These are phyloP conservation scores for Anthracocystis panici-leucophaei DNA, from an alignment of 1,284 basidiomycete species.

Conservation along the genomic window DNA sequence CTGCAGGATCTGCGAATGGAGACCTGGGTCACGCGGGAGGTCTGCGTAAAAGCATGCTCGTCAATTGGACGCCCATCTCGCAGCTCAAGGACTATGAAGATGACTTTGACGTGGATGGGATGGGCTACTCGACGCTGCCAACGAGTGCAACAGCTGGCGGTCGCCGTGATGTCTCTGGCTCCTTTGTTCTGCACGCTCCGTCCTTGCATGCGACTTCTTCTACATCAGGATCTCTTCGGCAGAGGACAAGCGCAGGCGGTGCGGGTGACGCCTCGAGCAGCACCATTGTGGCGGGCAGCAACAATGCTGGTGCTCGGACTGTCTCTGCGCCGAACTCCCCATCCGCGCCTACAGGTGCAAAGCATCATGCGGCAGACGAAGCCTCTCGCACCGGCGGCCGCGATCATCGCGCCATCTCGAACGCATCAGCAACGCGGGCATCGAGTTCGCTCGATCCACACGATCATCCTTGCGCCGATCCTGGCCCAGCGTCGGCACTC, in stretches of 20 bases:
- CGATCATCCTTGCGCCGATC: conserved; percentile 77
- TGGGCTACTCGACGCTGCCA: conserved; percentile 16
- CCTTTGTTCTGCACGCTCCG: conserved; percentile 19
- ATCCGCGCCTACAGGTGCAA: not conserved
- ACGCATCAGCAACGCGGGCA: conserved; percentile 5
- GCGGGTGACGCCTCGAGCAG: not conserved
- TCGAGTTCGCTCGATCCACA: conserved; percentile 75
- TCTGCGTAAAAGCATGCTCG: conserved; percentile 12
- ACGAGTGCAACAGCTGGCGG: conserved; percentile 2
- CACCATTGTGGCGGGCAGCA: not conserved
- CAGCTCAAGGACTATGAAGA: conserved; percentile 32
- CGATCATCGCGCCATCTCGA: conserved; percentile 13
- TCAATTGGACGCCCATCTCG: conserved; percentile 38
- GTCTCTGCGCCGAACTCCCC: conserved; percentile 27
- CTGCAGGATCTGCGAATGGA: conserved; percentile 1
- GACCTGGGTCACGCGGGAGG: conserved; percentile 4
- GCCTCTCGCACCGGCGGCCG: not conserved
- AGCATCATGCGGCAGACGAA: conserved; percentile 21
- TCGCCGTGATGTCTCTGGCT: conserved; percentile 21
- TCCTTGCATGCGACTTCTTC: conserved; percentile 7
- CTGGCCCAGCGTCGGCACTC: conserved; percentile 72
- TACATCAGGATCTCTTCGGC: conserved; percentile 39
- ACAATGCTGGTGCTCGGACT: conserved; percentile 11
- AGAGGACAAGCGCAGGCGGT: conserved; percentile 22
- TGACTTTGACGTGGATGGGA: conserved; percentile 16